phyloP scores from a whole-genome alignment of 371 early-diverging fungal species.

The Massospora cicadina region DNA sequence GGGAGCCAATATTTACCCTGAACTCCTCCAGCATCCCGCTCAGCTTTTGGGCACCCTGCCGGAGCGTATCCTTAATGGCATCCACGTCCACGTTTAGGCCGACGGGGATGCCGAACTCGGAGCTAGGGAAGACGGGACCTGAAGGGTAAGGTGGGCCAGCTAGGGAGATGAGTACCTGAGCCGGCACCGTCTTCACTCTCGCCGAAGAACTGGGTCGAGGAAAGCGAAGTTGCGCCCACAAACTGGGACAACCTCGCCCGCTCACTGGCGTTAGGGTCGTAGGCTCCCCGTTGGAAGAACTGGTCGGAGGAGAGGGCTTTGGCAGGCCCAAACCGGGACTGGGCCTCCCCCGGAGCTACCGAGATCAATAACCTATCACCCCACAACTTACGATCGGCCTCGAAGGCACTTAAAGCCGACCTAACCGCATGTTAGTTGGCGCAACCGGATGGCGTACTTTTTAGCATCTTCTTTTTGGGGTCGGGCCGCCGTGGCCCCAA shows the following conservation, averaged over 20 bases:
- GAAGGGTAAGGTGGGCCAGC: not conserved
- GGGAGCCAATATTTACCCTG: no score
- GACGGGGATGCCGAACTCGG: constrained; percentile 40
- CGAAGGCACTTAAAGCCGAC: not conserved
- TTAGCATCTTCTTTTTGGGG: not conserved
- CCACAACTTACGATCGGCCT: not conserved
- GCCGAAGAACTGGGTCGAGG: constrained; percentile 66
- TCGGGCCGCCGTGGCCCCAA: constrained; percentile 15
- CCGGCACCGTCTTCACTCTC: constrained; percentile 44
- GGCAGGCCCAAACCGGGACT: constrained; percentile 50
- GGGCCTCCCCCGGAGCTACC: constrained; percentile 20
- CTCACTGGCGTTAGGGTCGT: constrained; percentile 43
- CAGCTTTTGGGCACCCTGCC: constrained; percentile 32
- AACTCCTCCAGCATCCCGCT: constrained; percentile 6
- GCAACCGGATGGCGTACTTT: not conserved
- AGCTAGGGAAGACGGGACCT: constrained; percentile 29
- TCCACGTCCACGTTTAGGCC: constrained; percentile 55
- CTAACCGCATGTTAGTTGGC: not conserved
- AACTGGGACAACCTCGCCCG: constrained; percentile 45
- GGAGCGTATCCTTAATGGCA: constrained; percentile 48
- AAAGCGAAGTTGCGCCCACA: constrained; percentile 50
- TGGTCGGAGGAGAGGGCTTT: constrained; percentile 77
- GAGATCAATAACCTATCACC: not conserved
- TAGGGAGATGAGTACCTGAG: constrained; percentile 34
- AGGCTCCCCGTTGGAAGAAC: constrained; percentile 66